Evolutionary conservation across 2,329 filamentous ascomycete genomes (phyloP).

Genomic region (Apiospora marii): DNA sequence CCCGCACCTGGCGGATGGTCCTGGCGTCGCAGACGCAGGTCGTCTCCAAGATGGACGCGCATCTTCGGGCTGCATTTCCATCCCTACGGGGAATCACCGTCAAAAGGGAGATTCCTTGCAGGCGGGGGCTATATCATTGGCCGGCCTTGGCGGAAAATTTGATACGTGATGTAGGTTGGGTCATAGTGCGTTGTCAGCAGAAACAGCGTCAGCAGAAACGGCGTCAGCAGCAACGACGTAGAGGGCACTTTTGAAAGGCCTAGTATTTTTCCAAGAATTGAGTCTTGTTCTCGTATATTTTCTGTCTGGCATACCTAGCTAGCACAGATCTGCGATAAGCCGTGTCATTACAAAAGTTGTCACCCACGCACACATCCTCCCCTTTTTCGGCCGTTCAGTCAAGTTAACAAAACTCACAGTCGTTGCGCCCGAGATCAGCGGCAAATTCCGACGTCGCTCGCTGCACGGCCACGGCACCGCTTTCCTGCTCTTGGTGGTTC

Average conservation of each 20-base stretch:
- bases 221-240: not conserved
- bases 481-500: not conserved
- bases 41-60: no score
- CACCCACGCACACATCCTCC: not conserved
- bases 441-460: not conserved
- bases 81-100: no score
- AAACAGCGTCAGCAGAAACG: no score
- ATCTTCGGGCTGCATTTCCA: no score
- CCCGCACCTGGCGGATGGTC: no score
- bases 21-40: no score
- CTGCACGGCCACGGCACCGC: not conserved
- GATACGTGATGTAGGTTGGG: no score
- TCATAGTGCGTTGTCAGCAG: no score
- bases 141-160: no score
- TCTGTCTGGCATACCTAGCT: constrained; percentile 5
- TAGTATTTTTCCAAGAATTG: not conserved
- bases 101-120: no score
- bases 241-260: not conserved
- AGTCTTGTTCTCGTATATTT: not conserved
- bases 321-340: not conserved
- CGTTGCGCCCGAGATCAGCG: not conserved
- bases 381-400: constrained; percentile 2
- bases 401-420: constrained; percentile 11
- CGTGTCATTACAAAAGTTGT: constrained; percentile 12
- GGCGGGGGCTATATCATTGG: no score